Conservation (phyloP, 2,329 filamentous ascomycete genomes). For the Botrytis pseudocinerea region DNA sequence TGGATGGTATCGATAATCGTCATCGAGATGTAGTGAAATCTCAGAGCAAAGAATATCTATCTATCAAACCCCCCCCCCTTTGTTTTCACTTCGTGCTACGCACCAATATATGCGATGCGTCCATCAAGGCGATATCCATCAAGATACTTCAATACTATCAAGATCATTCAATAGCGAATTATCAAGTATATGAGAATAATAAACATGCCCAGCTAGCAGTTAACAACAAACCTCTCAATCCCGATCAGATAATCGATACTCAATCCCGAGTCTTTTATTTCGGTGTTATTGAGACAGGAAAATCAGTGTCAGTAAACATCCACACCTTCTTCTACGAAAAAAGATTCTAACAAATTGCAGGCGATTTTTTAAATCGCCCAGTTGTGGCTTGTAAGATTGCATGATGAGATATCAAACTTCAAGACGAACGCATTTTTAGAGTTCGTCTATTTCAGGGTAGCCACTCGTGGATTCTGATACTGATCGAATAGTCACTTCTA, state of each 20-base stretch:
- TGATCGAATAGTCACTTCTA: too few relatives aligned
- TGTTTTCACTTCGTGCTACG: fast-evolving
- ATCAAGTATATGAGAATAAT: fast-evolving
- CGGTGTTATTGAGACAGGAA: too few relatives aligned
- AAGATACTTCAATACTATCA: neutral
- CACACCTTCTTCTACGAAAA: too few relatives aligned
- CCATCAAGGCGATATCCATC: neutral
- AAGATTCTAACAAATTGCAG: too few relatives aligned
- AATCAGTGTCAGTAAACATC: too few relatives aligned
- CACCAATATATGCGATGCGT: fast-evolving
- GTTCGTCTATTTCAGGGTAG: too few relatives aligned
- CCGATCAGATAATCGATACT: neutral
- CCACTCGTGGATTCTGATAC: too few relatives aligned
- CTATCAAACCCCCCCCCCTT: too few relatives aligned
- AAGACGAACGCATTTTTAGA: too few relatives aligned
- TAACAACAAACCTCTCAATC: neutral
- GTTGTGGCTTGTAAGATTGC: fast-evolving
- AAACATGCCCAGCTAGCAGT: neutral
- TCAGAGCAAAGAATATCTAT: neutral
- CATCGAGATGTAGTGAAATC: neutral
- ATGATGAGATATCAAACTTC: neutral
- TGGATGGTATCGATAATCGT: fast-evolving
- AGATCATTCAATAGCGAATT: neutral
- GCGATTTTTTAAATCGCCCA: too few relatives aligned
- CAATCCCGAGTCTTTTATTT: neutral